phyloP scores from a whole-genome alignment of 805 yeast species.

The Kodamaea kaohsiungensis region DNA sequence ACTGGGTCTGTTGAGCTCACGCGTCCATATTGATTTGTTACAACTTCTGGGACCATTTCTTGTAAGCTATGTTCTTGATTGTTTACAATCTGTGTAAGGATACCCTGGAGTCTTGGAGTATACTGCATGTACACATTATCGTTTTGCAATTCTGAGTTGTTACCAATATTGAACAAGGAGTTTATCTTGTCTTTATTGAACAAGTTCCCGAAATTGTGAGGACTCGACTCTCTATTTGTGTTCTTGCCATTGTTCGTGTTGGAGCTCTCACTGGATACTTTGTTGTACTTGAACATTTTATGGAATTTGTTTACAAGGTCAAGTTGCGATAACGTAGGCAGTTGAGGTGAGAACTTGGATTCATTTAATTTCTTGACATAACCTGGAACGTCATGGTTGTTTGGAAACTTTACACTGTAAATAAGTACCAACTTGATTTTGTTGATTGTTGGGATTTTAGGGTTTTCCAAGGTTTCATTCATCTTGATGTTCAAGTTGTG shows the following conservation, averaged over 20 bases:
- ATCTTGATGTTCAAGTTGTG: conserved; percentile 50
- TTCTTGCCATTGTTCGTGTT: conserved; percentile 12
- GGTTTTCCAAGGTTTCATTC: conserved; percentile 49
- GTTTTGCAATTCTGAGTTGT: conserved; percentile 28
- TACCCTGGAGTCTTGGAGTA: conserved; percentile 64
- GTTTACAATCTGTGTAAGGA: conserved; percentile 24
- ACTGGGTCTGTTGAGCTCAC: conserved; percentile 19
- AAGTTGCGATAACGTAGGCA: conserved; percentile 36
- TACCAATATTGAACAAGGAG: conserved; percentile 30
- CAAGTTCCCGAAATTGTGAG: conserved; percentile 25
- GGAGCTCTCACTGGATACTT: conserved; percentile 5
- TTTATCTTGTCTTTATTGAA: conserved; percentile 36
- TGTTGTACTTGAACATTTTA: conserved; percentile 20
- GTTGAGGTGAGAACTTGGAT: conserved; percentile 27
- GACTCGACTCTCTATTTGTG: neutral
- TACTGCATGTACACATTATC: conserved; percentile 91
- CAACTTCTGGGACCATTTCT: conserved; percentile 38
- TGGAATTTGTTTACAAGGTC: conserved; percentile 32
- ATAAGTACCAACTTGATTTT: conserved; percentile 74
- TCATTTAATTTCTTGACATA: conserved; percentile 31
- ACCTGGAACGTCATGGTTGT: conserved; percentile 24
- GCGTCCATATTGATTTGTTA: conserved; percentile 27
- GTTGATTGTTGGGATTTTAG: conserved; percentile 47
- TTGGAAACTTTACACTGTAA: conserved; percentile 72
- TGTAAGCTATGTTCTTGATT: conserved; percentile 8